phyloP scores from a whole-genome alignment of 805 yeast genomes.

The Candida boidinii region DNA sequence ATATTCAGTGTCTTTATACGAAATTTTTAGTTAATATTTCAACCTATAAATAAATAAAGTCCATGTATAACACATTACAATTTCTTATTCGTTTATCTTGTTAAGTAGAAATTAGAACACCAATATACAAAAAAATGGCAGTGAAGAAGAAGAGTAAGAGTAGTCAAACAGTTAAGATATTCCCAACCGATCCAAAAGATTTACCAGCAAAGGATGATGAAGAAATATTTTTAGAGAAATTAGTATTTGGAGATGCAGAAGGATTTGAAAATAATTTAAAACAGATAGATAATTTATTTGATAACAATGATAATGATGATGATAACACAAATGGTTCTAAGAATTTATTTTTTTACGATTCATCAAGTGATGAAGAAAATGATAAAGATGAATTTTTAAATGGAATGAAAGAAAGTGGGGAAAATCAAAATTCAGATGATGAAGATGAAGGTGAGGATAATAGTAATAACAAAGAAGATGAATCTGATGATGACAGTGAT shows the following conservation, averaged over 20 bases:
- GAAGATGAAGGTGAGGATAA: constrained; percentile 32
- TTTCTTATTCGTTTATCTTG: no score
- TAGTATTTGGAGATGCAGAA: constrained; percentile 83
- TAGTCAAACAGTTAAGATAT: no score
- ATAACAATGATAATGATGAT: constrained; percentile 26
- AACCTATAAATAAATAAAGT: no score
- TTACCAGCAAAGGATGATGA: constrained; percentile 79
- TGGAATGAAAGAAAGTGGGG: constrained; percentile 37
- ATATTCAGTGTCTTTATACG: no score
- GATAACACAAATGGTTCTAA: no score
- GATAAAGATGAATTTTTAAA: constrained; percentile 27
- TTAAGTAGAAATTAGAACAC: no score
- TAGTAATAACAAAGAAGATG: constrained; percentile 19
- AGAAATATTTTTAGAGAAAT: constrained; percentile 68
- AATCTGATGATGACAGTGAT: constrained; percentile 25
- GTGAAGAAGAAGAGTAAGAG: no score
- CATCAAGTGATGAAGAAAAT: constrained; percentile 17
- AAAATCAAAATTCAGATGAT: constrained; percentile 26
- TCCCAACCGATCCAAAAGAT: no score
- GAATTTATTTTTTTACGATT: constrained; percentile 14
- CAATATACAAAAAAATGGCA: no score
- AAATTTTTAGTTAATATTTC: no score
- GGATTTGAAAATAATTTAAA: constrained; percentile 63
- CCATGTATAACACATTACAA: no score
- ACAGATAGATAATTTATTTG: constrained; percentile 48